These are phyloP conservation scores for Fusarium tupiense DNA, from an alignment of 2,329 filamentous ascomycete genomes.

Conservation along the genomic window DNA sequence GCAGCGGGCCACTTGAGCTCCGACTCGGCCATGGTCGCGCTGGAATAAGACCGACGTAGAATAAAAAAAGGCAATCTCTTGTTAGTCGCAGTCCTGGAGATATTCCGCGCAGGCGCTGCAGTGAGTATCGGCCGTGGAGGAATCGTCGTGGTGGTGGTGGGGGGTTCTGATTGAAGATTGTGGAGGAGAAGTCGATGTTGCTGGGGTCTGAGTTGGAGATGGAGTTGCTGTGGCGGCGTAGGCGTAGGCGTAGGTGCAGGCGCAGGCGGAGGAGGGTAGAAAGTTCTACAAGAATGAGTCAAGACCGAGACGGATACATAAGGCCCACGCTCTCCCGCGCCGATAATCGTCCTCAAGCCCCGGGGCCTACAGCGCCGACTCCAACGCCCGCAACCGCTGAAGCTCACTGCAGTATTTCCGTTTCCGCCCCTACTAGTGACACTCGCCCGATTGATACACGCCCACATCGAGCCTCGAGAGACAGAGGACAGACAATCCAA, in stretches of 20 bases:
- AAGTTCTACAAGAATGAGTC: slow-evolving; percentile 59
- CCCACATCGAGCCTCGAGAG: slow-evolving; percentile 28
- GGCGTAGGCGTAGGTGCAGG: slow-evolving; percentile 9
- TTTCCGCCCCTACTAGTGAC: slow-evolving; percentile 41
- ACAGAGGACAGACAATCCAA: slow-evolving; percentile 6
- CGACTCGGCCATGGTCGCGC: slow-evolving; percentile 66
- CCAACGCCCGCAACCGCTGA: slow-evolving; percentile 34
- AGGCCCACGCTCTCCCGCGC: slow-evolving; percentile 42
- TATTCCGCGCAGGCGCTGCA: slow-evolving; percentile 20
- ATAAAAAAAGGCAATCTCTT: slow-evolving; percentile 32
- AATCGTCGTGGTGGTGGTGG: slow-evolving; percentile 34
- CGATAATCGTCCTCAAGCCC: slow-evolving; percentile 27
- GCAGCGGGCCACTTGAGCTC: slow-evolving; percentile 76
- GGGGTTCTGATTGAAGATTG: slow-evolving; percentile 25
- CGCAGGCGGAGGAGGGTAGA: slow-evolving; percentile 45
- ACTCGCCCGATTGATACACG: slow-evolving; percentile 34
- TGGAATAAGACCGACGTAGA: slow-evolving; percentile 44
- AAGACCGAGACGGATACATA: slow-evolving; percentile 51
- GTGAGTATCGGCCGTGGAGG: slow-evolving; percentile 21
- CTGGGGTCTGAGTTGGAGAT: slow-evolving; percentile 27
- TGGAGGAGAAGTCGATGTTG: slow-evolving; percentile 34
- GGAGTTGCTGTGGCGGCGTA: slow-evolving; percentile 29
- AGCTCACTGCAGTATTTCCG: slow-evolving; percentile 32
- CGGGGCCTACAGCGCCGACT: slow-evolving; percentile 33
- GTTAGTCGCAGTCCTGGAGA: slow-evolving; percentile 33